phyloP scores from a whole-genome alignment of 2,329 filamentous ascomycete genomes.

The Neospermospora avenae region DNA sequence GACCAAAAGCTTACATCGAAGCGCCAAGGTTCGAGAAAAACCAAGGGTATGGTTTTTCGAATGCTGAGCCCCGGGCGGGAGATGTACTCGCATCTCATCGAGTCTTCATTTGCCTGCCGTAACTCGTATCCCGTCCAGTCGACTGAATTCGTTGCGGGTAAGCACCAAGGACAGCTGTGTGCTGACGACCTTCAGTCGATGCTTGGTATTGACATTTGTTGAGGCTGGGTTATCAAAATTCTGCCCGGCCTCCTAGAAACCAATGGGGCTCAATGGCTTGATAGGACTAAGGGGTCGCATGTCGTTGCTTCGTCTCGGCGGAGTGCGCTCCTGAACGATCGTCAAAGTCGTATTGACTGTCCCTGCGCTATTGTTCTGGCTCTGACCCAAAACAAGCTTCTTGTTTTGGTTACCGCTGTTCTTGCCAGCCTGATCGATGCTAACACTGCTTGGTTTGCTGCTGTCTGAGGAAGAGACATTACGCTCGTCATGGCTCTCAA shows the following conservation, averaged over 20 bases:
- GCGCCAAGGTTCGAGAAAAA: background rate
- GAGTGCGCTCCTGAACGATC: slow-evolving; percentile 25
- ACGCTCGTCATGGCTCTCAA: slow-evolving; percentile 47
- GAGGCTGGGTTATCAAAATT: background rate
- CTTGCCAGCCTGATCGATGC: slow-evolving; percentile 25
- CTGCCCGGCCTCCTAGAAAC: slow-evolving; percentile 39
- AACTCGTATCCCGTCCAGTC: background rate
- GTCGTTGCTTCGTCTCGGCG: slow-evolving; percentile 23
- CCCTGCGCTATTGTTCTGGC: slow-evolving; percentile 40
- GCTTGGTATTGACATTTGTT: background rate
- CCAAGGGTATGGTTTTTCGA: background rate
- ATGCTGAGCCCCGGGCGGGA: background rate
- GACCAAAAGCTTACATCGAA: background rate
- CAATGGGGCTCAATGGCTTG: slow-evolving; percentile 61
- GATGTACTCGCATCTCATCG: slow-evolving; percentile 2
- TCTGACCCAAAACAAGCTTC: slow-evolving; percentile 44
- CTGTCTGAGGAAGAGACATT: slow-evolving; percentile 65
- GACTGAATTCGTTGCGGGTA: background rate
- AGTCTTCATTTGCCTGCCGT: background rate
- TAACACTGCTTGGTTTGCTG: slow-evolving; percentile 47
- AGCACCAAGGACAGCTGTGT: background rate
- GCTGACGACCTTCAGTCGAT: background rate
- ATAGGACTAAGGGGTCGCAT: slow-evolving; percentile 58
- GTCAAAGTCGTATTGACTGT: slow-evolving; percentile 31
- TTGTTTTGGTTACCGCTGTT: slow-evolving; percentile 32